phyloP scores from a whole-genome alignment of 768 basidiomycete genomes.

The Leccinum variicolor region DNA sequence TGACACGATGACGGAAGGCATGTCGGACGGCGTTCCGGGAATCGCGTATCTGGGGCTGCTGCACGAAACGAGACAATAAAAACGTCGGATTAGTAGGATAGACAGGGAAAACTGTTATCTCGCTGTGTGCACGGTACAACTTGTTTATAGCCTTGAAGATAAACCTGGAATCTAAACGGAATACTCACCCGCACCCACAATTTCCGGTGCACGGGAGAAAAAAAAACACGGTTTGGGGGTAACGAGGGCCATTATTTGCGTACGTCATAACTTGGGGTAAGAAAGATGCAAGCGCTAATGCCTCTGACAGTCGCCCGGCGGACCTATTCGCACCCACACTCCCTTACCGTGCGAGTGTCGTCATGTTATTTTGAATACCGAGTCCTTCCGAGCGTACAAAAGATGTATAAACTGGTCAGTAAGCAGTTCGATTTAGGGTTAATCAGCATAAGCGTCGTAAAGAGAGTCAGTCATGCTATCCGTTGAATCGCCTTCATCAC shows the following conservation, averaged over 20 bases:
- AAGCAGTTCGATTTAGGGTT: not conserved
- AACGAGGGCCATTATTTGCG: not conserved
- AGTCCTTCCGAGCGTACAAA: not conserved
- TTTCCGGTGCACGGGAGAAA: not conserved
- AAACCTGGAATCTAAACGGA: not conserved
- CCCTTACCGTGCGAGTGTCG: not conserved
- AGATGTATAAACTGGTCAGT: not conserved
- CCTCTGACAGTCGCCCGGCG: not conserved
- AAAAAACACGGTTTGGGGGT: not conserved
- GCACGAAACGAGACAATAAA: not conserved
- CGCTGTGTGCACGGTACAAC: not conserved
- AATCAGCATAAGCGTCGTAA: not conserved
- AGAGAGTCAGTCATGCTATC: not conserved
- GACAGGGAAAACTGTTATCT: not conserved
- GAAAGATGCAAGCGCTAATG: not conserved
- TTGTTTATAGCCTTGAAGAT: not conserved
- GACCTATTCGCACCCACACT: not conserved
- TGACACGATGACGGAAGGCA: not conserved
- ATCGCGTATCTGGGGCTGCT: not conserved
- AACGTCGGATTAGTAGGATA: not conserved
- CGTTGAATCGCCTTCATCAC: constrained; percentile 38
- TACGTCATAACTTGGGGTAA: not conserved
- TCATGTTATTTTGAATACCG: not conserved
- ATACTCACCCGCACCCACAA: not conserved
- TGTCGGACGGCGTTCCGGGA: not conserved